Conservation (phyloP, 805 yeast genomes). For the Candida alai region DNA sequence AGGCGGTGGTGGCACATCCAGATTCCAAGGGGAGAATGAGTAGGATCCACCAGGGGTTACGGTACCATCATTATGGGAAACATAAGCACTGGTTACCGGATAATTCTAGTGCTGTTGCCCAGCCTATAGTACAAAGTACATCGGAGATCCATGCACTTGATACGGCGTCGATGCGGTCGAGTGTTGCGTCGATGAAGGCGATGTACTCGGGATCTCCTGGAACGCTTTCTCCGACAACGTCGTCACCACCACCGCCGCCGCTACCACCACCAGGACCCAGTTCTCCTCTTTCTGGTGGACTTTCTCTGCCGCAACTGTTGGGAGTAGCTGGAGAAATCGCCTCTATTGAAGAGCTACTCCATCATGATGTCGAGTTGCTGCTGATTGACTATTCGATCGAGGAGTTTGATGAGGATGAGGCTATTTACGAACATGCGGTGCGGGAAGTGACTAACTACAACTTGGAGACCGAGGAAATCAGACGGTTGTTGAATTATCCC, state of each 20-base stretch:
- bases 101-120: conserved; percentile 8
- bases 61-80: conserved; percentile 76
- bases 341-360: conserved; percentile 4
- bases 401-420: conserved; percentile 36
- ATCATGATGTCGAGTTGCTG: conserved; percentile 10
- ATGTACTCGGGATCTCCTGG: conserved; percentile 27
- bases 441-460: conserved; percentile 28
- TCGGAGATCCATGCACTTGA: conserved; percentile 24
- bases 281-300: conserved; percentile 1
- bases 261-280: conserved; percentile 7
- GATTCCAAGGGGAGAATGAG: conserved; percentile 59
- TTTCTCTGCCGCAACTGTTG: conserved; percentile 3
- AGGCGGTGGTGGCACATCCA: conserved; percentile 65
- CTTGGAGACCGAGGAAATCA: conserved; percentile 31
- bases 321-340: neutral
- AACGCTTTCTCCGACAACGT: conserved; percentile 11
- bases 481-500: conserved; percentile 37
- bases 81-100: conserved; percentile 74
- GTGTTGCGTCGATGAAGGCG: conserved; percentile 30
- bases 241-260: conserved; percentile 20
- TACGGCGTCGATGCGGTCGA: conserved; percentile 25
- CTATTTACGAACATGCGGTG: conserved; percentile 28
- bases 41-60: conserved; percentile 74
- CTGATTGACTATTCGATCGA: conserved; percentile 31
- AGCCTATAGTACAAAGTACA: conserved; percentile 20